These are phyloP conservation scores for Hortaea sp. DNA, from an alignment of 2,329 filamentous ascomycete genomes.

Conservation along the genomic window DNA sequence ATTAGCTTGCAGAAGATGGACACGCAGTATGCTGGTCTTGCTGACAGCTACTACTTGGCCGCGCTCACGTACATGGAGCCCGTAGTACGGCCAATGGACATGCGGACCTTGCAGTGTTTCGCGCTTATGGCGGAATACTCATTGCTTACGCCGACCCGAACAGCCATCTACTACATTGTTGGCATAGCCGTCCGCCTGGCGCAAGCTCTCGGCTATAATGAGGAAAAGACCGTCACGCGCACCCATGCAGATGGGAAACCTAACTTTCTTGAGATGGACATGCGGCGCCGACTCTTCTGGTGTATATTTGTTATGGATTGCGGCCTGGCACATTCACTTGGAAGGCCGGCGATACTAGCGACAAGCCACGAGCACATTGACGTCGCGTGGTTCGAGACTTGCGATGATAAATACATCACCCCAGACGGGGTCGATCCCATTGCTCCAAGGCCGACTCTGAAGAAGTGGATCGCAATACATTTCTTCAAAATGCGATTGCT, in stretches of 20 bases:
- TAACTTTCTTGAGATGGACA: constrained; percentile 70
- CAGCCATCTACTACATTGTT: constrained; percentile 85
- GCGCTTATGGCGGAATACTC: constrained; percentile 85
- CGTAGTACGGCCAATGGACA: constrained; percentile 76
- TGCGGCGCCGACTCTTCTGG: constrained; percentile 84
- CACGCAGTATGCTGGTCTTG: constrained; percentile 79
- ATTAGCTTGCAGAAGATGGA: constrained; percentile 91
- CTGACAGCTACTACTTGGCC: constrained; percentile 88
- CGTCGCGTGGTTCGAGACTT: constrained; percentile 72
- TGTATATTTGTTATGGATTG: constrained; percentile 80
- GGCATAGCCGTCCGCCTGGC: constrained; percentile 79
- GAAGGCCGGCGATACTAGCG: constrained; percentile 75
- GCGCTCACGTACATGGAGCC: constrained; percentile 77
- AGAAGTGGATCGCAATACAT: constrained; percentile 83
- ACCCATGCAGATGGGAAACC: constrained; percentile 50
- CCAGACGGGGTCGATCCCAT: constrained; percentile 59
- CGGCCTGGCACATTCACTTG: constrained; percentile 77
- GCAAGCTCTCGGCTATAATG: constrained; percentile 77
- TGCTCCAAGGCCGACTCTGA: constrained; percentile 58
- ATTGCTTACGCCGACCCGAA: constrained; percentile 79
- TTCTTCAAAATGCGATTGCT: constrained; percentile 84
- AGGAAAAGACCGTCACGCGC: constrained; percentile 74
- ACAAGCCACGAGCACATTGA: constrained; percentile 74
- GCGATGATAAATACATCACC: constrained; percentile 77
- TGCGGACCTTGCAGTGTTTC: constrained; percentile 84